A percentile compares a stretch with the other conserved stretches of the same genome.
These are phyloP conservation scores for Cytidiella melzeri DNA, from an alignment of 768 basidiomycete species.

Conservation along the genomic window DNA sequence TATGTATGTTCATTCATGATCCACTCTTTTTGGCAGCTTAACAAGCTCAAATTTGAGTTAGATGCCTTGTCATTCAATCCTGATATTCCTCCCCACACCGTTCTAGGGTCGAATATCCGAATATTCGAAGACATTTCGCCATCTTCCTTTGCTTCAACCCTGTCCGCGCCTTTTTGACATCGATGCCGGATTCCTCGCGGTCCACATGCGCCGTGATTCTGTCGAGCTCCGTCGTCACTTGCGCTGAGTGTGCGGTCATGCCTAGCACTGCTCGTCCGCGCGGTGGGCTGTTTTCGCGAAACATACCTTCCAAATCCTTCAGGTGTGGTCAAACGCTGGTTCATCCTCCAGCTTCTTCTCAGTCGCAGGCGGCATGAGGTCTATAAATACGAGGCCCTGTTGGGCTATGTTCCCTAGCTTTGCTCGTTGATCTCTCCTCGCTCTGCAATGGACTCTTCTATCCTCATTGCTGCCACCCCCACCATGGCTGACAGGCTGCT, in stretches of 20 bases:
- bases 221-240: background rate
- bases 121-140: conserved; percentile 24
- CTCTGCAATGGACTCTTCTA: conserved; percentile 2
- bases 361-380: background rate
- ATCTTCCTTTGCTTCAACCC: conserved; percentile 1
- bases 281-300: background rate
- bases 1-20: conserved; percentile 6
- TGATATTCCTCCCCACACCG: conserved; percentile 17
- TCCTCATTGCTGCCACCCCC: conserved; percentile 13
- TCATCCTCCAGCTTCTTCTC: background rate
- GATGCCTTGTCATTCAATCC: no score
- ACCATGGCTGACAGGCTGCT: conserved; percentile 29
- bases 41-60: background rate
- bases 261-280: background rate
- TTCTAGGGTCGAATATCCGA: conserved; percentile 22
- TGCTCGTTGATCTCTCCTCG: background rate
- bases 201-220: background rate
- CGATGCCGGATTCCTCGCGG: conserved; percentile 2
- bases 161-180: conserved; percentile 11
- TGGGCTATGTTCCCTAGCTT: background rate
- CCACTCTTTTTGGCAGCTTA: background rate
- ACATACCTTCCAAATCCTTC: background rate
- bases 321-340: background rate
- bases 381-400: conserved; percentile 1
- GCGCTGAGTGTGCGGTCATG: background rate